These are phyloP conservation scores for Ramularia endophylla DNA, from an alignment of 2,329 filamentous ascomycete species.

Conservation along the genomic window DNA sequence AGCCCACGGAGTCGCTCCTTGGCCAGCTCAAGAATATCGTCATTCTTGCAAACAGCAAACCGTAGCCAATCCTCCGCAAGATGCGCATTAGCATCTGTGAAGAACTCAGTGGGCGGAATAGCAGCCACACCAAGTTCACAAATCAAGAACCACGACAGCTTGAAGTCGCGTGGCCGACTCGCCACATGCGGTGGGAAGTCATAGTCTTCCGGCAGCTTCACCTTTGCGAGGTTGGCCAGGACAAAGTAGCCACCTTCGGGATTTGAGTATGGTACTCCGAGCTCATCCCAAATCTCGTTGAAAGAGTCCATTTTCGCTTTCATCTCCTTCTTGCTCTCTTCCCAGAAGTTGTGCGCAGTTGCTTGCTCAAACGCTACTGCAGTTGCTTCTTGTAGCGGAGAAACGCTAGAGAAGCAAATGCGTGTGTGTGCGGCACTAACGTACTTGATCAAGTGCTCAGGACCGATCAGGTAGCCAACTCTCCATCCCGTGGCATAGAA, in stretches of 20 bases:
- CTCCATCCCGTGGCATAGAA: constrained; percentile 98
- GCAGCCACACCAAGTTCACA: constrained; percentile 93
- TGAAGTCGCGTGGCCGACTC: constrained; percentile 82
- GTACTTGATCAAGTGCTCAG: constrained; percentile 80
- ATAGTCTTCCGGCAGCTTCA: constrained; percentile 77
- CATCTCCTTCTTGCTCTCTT: constrained; percentile 77
- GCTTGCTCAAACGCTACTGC: constrained; percentile 93
- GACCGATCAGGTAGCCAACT: constrained; percentile 91
- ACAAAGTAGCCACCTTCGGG: constrained; percentile 98
- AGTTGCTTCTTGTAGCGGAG: constrained; percentile 87
- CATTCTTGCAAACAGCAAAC: constrained; percentile 94
- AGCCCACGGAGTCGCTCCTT: constrained; percentile 45
- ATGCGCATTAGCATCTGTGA: constrained; percentile 74
- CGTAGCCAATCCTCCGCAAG: constrained; percentile 90
- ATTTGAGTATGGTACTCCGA: constrained; percentile 63
- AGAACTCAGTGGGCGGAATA: constrained; percentile 96
- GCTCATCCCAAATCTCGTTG: constrained; percentile 56
- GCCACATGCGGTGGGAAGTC: constrained; percentile 86
- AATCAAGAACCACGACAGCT: constrained; percentile 94
- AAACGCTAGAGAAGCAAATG: constrained; percentile 93
- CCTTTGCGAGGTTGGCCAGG: constrained; percentile 84
- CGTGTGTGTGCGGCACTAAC: constrained; percentile 89
- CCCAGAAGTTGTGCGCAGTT: constrained; percentile 81
- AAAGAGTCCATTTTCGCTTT: constrained; percentile 81
- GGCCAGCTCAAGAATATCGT: constrained; percentile 59